phyloP scores from a whole-genome alignment of 2,329 filamentous ascomycete genomes.

The Camptophora hylomeconis region DNA sequence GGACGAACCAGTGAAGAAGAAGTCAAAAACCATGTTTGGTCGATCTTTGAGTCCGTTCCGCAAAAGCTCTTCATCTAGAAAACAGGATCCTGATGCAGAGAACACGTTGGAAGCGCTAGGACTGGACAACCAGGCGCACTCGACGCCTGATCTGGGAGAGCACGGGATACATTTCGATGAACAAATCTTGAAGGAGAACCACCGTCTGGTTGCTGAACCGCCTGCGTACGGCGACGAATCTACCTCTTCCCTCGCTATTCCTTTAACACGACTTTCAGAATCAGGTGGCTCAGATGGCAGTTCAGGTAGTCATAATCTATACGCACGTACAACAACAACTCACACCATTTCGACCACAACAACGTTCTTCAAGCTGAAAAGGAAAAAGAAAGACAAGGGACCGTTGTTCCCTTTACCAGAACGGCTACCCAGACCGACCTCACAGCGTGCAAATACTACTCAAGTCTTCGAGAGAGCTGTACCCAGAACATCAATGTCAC shows the following conservation, averaged over 20 bases:
- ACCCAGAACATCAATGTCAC: constrained; percentile 18
- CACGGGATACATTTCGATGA: constrained; percentile 9
- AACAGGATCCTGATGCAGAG: constrained; percentile 6
- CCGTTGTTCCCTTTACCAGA: constrained; percentile 82
- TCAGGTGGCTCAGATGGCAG: constrained; percentile 84
- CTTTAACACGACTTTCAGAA: constrained; percentile 59
- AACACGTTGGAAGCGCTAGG: constrained; percentile 1
- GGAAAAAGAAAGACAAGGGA: constrained; percentile 58
- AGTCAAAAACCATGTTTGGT: constrained; percentile 27
- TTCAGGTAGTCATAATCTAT: constrained; percentile 52
- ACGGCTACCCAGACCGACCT: constrained; percentile 43
- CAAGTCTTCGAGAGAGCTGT: constrained; percentile 28
- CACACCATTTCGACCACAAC: constrained; percentile 51
- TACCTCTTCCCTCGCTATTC: constrained; percentile 49
- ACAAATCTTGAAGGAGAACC: constrained; percentile 8
- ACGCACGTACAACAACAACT: constrained; percentile 48
- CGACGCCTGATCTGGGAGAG: constrained; percentile 16
- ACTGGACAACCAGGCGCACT: constrained; percentile 17
- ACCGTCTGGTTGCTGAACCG: constrained; percentile 29
- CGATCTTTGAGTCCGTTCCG: constrained; percentile 22
- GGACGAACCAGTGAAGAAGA: constrained; percentile 29
- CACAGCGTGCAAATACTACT: constrained; percentile 21
- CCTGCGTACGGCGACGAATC: constrained; percentile 50
- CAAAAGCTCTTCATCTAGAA: constrained; percentile 15
- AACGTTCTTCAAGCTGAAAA: constrained; percentile 66